Conservation (phyloP, 345 rosid species). For the Populus pruinosa region DNA sequence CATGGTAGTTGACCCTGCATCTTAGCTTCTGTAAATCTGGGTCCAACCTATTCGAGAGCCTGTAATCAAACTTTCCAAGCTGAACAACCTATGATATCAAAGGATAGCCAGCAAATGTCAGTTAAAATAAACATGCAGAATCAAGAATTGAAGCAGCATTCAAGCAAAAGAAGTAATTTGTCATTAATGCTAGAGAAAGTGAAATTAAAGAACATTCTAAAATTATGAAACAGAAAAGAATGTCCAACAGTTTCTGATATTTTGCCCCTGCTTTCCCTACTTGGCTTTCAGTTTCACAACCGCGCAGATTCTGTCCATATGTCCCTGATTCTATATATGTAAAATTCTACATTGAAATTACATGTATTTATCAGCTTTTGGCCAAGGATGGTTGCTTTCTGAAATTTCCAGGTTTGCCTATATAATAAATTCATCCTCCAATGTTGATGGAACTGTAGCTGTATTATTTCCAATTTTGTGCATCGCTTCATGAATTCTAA, state of each 20-base stretch:
- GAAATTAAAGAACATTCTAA: background rate
- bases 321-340: background rate
- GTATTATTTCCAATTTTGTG: background rate
- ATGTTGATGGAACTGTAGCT: background rate
- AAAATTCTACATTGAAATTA: background rate
- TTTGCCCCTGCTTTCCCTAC: background rate
- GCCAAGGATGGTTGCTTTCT: background rate
- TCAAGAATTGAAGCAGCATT: background rate
- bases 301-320: background rate
- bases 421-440: background rate
- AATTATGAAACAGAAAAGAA: background rate
- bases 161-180: background rate
- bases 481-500: background rate
- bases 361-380: background rate
- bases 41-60: slow-evolving; percentile 68
- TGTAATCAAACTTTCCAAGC: slow-evolving; percentile 90
- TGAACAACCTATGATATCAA: slow-evolving; percentile 61
- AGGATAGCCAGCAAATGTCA: slow-evolving; percentile 1
- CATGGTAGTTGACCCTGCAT: slow-evolving; percentile 90
- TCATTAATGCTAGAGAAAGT: background rate
- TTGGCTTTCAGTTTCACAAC: background rate
- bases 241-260: slow-evolving; percentile 1
- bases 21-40: slow-evolving; percentile 80
- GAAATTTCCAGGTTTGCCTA: background rate
- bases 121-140: background rate